Evolutionary conservation across 768 basidiomycete genomes (phyloP).

Genomic region (Suillus paluster): DNA sequence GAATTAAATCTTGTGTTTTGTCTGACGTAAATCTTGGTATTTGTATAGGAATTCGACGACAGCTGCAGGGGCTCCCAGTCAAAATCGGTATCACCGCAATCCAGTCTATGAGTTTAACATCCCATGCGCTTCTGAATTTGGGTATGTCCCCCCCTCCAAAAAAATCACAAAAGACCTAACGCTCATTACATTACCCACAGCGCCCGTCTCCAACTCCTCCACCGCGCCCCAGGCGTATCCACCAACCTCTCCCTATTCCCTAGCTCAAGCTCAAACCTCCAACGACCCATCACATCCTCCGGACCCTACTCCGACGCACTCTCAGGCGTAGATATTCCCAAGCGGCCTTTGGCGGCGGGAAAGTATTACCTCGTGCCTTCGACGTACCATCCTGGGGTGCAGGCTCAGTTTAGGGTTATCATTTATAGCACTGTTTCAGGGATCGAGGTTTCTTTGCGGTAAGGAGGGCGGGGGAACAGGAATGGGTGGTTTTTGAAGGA

Average conservation of each 20-base stretch:
- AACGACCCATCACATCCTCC: conserved; percentile 62
- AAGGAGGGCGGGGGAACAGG: no score
- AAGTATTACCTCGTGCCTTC: conserved; percentile 78
- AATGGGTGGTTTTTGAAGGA: no score
- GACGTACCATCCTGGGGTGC: conserved; percentile 65
- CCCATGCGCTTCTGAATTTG: conserved; percentile 54
- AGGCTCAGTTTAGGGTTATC: conserved; percentile 60
- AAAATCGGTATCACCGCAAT: conserved; percentile 65
- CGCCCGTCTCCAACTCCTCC: conserved; percentile 67
- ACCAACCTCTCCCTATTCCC: conserved; percentile 67
- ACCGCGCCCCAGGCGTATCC: conserved; percentile 45
- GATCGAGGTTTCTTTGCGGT: conserved; percentile 21
- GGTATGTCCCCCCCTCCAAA: conserved; percentile 44
- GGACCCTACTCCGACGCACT: conserved; percentile 80
- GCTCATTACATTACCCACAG: conserved; percentile 37
- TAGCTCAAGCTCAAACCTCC: conserved; percentile 31
- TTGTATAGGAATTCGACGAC: conserved; percentile 54
- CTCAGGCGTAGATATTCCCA: conserved; percentile 70
- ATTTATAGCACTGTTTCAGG: conserved; percentile 55
- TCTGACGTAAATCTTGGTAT: background rate
- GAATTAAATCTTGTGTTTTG: no score
- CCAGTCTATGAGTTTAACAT: conserved; percentile 70
- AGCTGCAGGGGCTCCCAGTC: conserved; percentile 74
- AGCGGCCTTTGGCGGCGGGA: conserved; percentile 54
- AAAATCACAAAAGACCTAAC: background rate